These are phyloP conservation scores for Starmerella sp. DNA, from an alignment of 805 yeast species.

Conservation along the genomic window DNA sequence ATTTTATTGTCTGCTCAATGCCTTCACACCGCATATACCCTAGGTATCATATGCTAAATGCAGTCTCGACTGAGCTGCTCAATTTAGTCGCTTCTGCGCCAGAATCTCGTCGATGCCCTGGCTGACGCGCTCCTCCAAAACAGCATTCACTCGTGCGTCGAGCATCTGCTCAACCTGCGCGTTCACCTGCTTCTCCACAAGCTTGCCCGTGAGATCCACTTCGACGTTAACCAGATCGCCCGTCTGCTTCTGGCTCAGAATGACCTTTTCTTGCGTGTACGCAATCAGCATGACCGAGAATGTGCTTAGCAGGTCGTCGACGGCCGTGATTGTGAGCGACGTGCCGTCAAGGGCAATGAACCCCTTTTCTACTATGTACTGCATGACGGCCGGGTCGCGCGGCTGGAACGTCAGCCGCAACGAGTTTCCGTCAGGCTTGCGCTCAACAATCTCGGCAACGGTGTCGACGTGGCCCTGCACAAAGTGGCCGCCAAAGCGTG, in stretches of 20 bases:
- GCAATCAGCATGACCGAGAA: constrained; percentile 86
- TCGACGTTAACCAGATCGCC: constrained; percentile 76
- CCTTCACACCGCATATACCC: too few species aligned
- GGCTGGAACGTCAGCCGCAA: constrained; percentile 62
- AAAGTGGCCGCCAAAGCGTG: constrained; percentile 89
- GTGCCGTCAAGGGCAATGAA: constrained; percentile 90
- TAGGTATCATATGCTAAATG: not conserved
- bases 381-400: constrained; percentile 45
- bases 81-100: not conserved
- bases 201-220: constrained; percentile 88
- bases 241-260: constrained; percentile 50
- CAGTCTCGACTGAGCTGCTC: not conserved
- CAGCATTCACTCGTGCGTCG: not conserved
- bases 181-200: constrained; percentile 74
- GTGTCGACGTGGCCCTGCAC: constrained; percentile 98
- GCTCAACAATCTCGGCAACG: constrained; percentile 50
- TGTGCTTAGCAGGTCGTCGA: constrained; percentile 44
- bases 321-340: constrained; percentile 75
- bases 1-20: too few species aligned
- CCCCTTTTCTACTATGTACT: constrained; percentile 88
- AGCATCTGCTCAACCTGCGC: constrained; percentile 27
- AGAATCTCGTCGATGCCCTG: not conserved
- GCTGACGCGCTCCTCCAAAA: not conserved
- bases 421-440: constrained; percentile 57
- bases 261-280: constrained; percentile 75